These are phyloP conservation scores for Fragilaria crotonensis DNA, from an alignment of 108 stramenopile genomes.

Conservation along the genomic window DNA sequence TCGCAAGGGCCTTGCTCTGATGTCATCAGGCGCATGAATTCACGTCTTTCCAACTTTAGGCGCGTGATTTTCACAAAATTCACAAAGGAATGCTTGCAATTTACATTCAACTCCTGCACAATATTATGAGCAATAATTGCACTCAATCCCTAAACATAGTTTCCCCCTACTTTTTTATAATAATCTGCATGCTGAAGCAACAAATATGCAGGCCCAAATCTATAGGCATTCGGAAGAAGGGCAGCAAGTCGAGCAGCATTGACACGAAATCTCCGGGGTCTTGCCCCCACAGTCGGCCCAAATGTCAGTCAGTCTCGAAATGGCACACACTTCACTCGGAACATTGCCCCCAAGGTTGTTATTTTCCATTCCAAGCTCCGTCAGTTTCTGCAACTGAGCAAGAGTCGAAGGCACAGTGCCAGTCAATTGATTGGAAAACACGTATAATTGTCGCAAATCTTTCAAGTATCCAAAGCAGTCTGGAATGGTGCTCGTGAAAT, in stretches of 20 bases:
- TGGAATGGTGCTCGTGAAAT: slow-evolving; percentile 53
- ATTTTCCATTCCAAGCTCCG: slow-evolving; percentile 42
- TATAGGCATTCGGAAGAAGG: not conserved
- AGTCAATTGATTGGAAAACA: slow-evolving; percentile 36
- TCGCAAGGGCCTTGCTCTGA: no score
- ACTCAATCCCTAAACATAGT: no score
- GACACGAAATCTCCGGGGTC: not conserved
- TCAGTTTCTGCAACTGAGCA: slow-evolving; percentile 9
- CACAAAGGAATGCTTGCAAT: no score
- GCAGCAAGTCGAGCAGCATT: not conserved
- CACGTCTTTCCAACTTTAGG: no score
- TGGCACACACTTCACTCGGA: slow-evolving; percentile 28
- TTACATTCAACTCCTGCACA: no score
- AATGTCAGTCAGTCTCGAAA: not conserved
- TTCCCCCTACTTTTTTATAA: no score
- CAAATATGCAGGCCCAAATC: no score
- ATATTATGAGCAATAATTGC: no score
- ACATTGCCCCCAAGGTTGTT: slow-evolving; percentile 51
- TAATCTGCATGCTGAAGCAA: no score
- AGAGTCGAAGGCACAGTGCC: slow-evolving; percentile 30
- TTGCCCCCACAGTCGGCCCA: slow-evolving; percentile 8
- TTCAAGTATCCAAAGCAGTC: slow-evolving; percentile 39
- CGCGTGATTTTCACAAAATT: no score
- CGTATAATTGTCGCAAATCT: slow-evolving; percentile 47
- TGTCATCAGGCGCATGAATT: no score